Evolutionary conservation across 371 early-diverging fungal genomes (phyloP), one percentile per base, ranked within the genome.

Genomic region (Lichtheimia corymbifera): DNA sequence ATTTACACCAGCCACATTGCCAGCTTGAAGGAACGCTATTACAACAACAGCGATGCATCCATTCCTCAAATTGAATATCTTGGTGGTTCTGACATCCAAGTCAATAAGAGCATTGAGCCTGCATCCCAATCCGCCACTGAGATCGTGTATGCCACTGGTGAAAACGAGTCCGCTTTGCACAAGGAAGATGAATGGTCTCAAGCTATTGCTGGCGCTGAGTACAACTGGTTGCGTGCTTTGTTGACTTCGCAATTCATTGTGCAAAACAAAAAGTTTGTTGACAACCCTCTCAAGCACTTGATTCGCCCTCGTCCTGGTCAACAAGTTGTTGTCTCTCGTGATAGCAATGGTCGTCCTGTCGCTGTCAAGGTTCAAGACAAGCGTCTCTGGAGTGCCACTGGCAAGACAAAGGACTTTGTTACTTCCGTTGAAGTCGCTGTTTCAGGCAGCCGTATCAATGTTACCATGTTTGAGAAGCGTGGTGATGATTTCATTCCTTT

Each of bases 161-260:
- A 83, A 18, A 64, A 64, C 53, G 77, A 76, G 13, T 61, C 76
- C 9, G 78, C 85, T 58, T 66, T 95, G 24, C 95, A 95, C n/a
- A 72, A 76, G 12, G 63, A 79, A n/a, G 70, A 82, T 50, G 81
- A 77, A 18, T 96, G 91, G 91, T 77, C 93, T 45, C 90, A 92
- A 58, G 68, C 77, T 49, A 74, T 95, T 47, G 83, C 91, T 57
- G 94, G 94, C 20, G 74, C 81, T 27, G 70, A 84, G 14, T 83
- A 79, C 63, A 87, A 80, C 55, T 97, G 97, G 97, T 82, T 95
- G 58, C 90, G 91, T 45, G 95, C 97, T 1, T 72, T 97, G 54
- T 75, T 97, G 63, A 91, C 90, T 0, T 79, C 93, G n/a, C 81
- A 87, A 14, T 81, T 88, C 61, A 86, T 95, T 57, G 91, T 95